phyloP scores from a whole-genome alignment of 1,284 basidiomycete species.

The Boletus calvinii region DNA sequence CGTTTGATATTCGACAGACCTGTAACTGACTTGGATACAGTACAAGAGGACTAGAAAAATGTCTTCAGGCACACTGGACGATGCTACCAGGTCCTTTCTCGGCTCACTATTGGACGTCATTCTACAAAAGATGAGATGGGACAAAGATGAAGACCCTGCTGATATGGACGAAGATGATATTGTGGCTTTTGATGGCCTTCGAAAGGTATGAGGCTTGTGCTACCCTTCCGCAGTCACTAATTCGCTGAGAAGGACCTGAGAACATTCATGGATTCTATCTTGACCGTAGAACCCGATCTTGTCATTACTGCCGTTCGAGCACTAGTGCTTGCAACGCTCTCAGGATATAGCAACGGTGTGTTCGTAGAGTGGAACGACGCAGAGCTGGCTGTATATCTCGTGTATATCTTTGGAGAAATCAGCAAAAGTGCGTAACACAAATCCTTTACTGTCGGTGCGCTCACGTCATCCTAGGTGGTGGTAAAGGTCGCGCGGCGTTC shows the following conservation, averaged over 20 bases:
- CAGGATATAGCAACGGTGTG: constrained; percentile 58
- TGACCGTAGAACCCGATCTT: constrained; percentile 79
- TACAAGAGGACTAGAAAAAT: constrained; percentile 78
- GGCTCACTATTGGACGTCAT: constrained; percentile 78
- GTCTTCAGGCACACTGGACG: constrained; percentile 64
- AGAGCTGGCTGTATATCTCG: constrained; percentile 88
- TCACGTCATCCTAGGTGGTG: constrained; percentile 46
- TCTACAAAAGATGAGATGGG: constrained; percentile 92
- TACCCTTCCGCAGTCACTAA: constrained; percentile 8
- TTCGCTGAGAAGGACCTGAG: constrained; percentile 65
- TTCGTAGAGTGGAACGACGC: constrained; percentile 89
- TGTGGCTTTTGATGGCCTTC: constrained; percentile 80
- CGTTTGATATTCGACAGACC: background rate
- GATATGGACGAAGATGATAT: constrained; percentile 90
- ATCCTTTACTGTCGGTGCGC: background rate
- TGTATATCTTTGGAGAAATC: constrained; percentile 94
- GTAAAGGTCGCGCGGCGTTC: constrained; percentile 75
- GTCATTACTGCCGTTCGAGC: constrained; percentile 71
- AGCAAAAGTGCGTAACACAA: constrained; percentile 60
- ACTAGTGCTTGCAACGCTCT: constrained; percentile 73
- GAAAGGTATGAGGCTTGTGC: constrained; percentile 58
- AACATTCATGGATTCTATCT: constrained; percentile 78
- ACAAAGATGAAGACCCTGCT: constrained; percentile 74
- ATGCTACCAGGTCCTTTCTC: constrained; percentile 79
- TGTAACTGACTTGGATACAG: constrained; percentile 38